A percentile compares a stretch with the other conserved stretches of the same genome.
These are phyloP conservation scores for Tuber melanosporum DNA, from an alignment of 495 filamentous ascomycete species.

Conservation along the genomic window DNA sequence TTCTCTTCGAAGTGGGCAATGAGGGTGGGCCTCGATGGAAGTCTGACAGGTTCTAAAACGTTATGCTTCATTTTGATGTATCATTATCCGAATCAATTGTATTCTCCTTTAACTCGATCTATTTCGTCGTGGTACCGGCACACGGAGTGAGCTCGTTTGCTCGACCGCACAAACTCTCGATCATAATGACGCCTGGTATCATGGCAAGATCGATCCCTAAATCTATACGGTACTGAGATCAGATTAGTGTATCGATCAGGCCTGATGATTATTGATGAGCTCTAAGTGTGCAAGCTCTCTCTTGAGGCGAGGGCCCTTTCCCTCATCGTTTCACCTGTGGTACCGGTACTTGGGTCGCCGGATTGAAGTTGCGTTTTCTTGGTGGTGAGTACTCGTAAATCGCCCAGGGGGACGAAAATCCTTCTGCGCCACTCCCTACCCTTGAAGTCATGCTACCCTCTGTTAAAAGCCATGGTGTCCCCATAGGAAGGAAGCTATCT, in stretches of 20 bases:
- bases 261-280: neutral
- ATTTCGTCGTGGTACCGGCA: neutral
- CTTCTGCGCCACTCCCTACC: too few relatives aligned
- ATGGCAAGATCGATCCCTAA: neutral
- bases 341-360: too few relatives aligned
- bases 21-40: constrained; percentile 57
- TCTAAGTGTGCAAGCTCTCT: neutral
- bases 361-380: too few relatives aligned
- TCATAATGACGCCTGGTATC: neutral
- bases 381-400: too few relatives aligned
- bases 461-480: too few relatives aligned
- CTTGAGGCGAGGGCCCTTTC: neutral
- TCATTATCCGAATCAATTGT: neutral
- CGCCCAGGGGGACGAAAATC: too few relatives aligned
- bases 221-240: neutral
- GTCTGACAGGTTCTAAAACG: constrained; percentile 53
- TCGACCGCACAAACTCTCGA: neutral
- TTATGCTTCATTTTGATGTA: neutral
- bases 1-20: constrained; percentile 43
- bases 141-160: neutral
- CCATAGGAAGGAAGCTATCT: neutral
- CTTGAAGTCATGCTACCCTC: too few relatives aligned
- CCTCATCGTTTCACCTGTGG: too few relatives aligned
- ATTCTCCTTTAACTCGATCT: neutral
- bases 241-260: neutral